Conservation (phyloP, 2,329 filamentous ascomycete species). For the Colletotrichum spinosum region DNA sequence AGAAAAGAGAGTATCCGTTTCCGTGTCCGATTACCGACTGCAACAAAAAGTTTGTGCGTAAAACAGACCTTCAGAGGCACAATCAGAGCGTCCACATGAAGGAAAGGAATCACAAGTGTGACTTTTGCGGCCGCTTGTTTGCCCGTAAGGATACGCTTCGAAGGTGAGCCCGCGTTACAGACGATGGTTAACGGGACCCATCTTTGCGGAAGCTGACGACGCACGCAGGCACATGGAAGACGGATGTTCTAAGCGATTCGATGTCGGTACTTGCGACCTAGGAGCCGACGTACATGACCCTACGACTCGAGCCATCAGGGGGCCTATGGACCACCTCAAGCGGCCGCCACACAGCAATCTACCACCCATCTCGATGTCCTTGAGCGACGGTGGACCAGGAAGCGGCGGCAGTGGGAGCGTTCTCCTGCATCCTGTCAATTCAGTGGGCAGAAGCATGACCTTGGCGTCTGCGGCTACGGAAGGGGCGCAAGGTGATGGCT, state of each 20-base stretch:
- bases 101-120: slow-evolving; percentile 75
- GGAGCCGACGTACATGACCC: slow-evolving; percentile 47
- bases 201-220: slow-evolving; percentile 4
- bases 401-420: not conserved
- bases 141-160: slow-evolving; percentile 85
- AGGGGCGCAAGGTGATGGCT: slow-evolving; percentile 19
- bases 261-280: slow-evolving; percentile 64
- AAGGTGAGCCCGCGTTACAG: slow-evolving; percentile 64
- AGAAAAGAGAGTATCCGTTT: slow-evolving; percentile 77
- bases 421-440: slow-evolving; percentile 20
- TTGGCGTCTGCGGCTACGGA: slow-evolving; percentile 17
- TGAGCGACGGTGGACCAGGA: not conserved
- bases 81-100: slow-evolving; percentile 79
- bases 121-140: slow-evolving; percentile 78
- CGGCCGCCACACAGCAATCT: slow-evolving; percentile 20
- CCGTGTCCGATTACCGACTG: slow-evolving; percentile 75
- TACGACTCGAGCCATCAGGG: slow-evolving; percentile 36
- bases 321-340: slow-evolving; percentile 15
- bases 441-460: slow-evolving; percentile 19
- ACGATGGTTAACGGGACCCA: slow-evolving; percentile 4
- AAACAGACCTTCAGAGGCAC: slow-evolving; percentile 78
- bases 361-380: slow-evolving; percentile 24
- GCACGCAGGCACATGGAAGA: slow-evolving; percentile 79
- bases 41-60: slow-evolving; percentile 81
- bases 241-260: slow-evolving; percentile 77